Evolutionary conservation across 495 filamentous ascomycete species (phyloP), one percentile per base, ranked within the genome.

Genomic region (Aspergillus egyptiacus): DNA sequence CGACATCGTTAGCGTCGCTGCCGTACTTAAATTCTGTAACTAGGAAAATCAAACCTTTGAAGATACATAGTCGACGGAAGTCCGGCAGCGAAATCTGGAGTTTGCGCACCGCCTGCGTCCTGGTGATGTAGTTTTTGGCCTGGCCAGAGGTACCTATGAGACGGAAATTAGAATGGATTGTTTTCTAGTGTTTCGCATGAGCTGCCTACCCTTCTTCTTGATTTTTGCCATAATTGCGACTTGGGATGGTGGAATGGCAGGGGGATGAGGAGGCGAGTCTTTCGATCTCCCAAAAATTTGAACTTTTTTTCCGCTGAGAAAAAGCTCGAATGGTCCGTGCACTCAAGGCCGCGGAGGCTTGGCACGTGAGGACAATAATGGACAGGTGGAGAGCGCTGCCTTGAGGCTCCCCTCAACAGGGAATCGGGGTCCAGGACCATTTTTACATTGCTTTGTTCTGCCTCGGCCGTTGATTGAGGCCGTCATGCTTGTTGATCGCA

Each of bases 111-210:
- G 94, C 93, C 68, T 95, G 89, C 2, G 90, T 95, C 67, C 93
- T 81, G 37, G 91, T 96, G 55, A 97, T 91, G 76, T 90, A 98
- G 79, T 97, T 97, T 74, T 91, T 96, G 74, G 93, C 91, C 70
- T 85, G 81, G 71, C 93, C 93, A 63, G 89, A 80, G 61, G 84
- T 85, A 60, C 93, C 85, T 88, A 46, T 18, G 23, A 31, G 18
- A 25, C 5, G 63, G 19, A 50, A 34, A 33, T 23, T 24, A 50
- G 55, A 49, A 28, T 42, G 14, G 22, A 28, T 37, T 32, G 18
- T 2, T n/a, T 20, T 23, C 35, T 31, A 23, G 23, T 36, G 41
- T 32, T 8, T 36, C 18, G 23, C 7, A 18, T 1, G 20, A 20
- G 30, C 46, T 22, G 28, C 60, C 47, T 67, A 83, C 84, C 90